These are phyloP conservation scores for Naganishia sp. DNA, from an alignment of 1,284 basidiomycete genomes.

Conservation along the genomic window DNA sequence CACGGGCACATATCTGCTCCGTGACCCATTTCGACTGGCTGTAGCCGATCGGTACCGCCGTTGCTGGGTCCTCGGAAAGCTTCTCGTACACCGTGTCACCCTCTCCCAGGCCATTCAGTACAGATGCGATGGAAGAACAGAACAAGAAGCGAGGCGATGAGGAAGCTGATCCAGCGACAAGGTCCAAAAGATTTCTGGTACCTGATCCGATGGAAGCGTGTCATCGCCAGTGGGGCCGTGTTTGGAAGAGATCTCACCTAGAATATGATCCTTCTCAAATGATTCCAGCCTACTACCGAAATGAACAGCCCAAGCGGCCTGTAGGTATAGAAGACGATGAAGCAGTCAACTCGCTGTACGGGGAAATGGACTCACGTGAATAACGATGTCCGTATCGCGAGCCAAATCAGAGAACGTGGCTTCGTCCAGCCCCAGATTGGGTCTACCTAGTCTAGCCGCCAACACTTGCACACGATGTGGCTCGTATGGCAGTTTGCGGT, in stretches of 20 bases:
- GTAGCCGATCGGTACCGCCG: constrained; percentile 52
- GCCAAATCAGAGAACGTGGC: constrained; percentile 33
- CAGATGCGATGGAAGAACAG: constrained; percentile 45
- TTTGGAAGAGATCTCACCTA: constrained; percentile 33
- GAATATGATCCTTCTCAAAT: constrained; percentile 41
- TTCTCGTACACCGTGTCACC: constrained; percentile 38
- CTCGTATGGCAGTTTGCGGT: constrained; percentile 31
- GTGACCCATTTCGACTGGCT: constrained; percentile 56
- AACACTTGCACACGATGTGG: constrained; percentile 22
- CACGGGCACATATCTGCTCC: constrained; percentile 49
- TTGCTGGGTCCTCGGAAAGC: constrained; percentile 43
- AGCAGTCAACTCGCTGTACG: neutral
- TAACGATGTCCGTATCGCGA: constrained; percentile 34
- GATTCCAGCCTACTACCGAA: constrained; percentile 45
- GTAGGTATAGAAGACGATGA: neutral
- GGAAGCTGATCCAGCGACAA: constrained; percentile 29
- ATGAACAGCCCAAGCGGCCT: constrained; percentile 51
- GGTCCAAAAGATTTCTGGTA: constrained; percentile 39
- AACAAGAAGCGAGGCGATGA: constrained; percentile 35
- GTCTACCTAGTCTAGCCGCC: constrained; percentile 32
- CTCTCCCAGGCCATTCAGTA: constrained; percentile 30
- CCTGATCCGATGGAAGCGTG: constrained; percentile 30
- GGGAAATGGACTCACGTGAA: constrained; percentile 38
- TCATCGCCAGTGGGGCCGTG: neutral
- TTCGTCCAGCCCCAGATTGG: constrained; percentile 33